phyloP scores from a whole-genome alignment of 108 stramenopile species.

The Skeletonema marinoi region DNA sequence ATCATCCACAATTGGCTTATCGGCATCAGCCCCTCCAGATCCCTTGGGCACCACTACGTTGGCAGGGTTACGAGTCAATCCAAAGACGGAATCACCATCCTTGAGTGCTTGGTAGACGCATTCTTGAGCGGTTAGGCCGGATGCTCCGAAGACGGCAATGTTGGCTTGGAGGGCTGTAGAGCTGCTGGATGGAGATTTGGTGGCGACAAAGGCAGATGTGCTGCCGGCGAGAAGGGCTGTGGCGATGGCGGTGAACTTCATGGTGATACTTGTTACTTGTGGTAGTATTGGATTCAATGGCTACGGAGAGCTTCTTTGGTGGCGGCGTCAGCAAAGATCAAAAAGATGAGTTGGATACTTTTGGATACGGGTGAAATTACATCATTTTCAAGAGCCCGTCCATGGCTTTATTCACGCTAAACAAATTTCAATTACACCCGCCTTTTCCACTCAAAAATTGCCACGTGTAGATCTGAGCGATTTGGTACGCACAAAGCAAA shows the following conservation, averaged over 20 bases:
- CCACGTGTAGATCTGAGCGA: no score
- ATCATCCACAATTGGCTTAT: slow-evolving; percentile 59
- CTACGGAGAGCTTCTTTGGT: not conserved
- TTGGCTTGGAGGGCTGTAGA: slow-evolving; percentile 37
- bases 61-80: slow-evolving; percentile 82
- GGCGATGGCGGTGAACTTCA: slow-evolving; percentile 33
- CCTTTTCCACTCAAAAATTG: no score
- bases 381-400: no score
- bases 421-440: no score
- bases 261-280: not conserved
- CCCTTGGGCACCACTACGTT: slow-evolving; percentile 84
- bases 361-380: no score
- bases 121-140: slow-evolving; percentile 85
- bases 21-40: slow-evolving; percentile 80
- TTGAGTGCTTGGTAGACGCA: slow-evolving; percentile 88
- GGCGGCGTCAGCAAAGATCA: no score
- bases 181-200: not conserved
- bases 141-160: slow-evolving; percentile 91
- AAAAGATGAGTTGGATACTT: no score
- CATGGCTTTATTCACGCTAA: no score
- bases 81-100: slow-evolving; percentile 85
- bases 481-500: no score
- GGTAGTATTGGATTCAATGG: not conserved
- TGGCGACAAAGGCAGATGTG: slow-evolving; percentile 20
- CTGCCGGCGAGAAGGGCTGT: slow-evolving; percentile 21